Evolutionary conservation across 345 rosid genomes (phyloP).

Genomic region (Eucalyptus paniculata): DNA sequence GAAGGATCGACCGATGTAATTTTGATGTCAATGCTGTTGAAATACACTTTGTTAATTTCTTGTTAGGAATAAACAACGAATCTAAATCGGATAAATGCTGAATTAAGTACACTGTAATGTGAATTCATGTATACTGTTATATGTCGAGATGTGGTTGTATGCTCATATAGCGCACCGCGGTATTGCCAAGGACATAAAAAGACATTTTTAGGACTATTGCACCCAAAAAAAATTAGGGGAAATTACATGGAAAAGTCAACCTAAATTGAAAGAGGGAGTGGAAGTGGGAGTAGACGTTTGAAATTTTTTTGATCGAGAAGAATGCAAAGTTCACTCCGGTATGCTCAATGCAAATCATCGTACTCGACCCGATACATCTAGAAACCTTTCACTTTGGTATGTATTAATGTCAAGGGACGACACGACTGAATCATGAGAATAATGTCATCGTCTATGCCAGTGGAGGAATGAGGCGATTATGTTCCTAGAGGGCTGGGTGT

Average conservation of each 20-base stretch:
- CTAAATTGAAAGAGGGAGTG: not conserved
- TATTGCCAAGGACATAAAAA: not conserved
- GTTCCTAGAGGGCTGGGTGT: not conserved
- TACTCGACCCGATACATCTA: rapidly evolving
- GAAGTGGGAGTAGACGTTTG: not conserved
- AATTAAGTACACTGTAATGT: not conserved
- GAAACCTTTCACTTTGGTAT: not conserved
- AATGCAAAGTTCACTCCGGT: too few species aligned
- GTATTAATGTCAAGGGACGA: not conserved
- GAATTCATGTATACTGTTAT: too few species aligned
- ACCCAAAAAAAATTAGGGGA: not conserved
- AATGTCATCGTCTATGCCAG: not conserved
- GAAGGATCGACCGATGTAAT: not conserved
- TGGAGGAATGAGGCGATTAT: not conserved
- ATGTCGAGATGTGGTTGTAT: not conserved
- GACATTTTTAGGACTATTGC: not conserved
- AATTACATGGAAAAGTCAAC: not conserved
- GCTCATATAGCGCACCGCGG: not conserved
- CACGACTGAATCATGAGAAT: not conserved
- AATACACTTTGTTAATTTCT: not conserved
- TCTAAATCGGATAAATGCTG: not conserved
- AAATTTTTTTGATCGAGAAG: too few species aligned
- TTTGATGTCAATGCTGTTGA: not conserved
- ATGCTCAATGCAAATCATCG: not conserved
- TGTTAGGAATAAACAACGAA: not conserved